Conservation (phyloP, 2,329 filamentous ascomycete species). For the Phyllosticta paracitricarpa region DNA sequence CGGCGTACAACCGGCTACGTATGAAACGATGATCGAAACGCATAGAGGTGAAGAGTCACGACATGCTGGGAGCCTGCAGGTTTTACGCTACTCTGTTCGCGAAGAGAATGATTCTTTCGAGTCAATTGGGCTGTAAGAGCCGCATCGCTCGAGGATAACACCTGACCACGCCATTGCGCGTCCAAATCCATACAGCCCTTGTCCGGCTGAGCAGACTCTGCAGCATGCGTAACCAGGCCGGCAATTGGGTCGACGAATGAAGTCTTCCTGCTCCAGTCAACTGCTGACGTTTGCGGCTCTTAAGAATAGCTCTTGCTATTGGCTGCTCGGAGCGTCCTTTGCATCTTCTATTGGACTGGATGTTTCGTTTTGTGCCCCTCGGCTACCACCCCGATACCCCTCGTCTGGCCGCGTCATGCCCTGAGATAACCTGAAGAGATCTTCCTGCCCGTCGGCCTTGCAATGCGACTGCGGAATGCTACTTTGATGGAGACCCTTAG, state of each 20-base stretch:
- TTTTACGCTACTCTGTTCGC: background rate
- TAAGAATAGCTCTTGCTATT: background rate
- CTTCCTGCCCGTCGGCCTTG: background rate
- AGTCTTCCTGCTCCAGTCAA: background rate
- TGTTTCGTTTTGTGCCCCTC: background rate
- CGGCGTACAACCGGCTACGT: background rate
- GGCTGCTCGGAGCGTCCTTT: background rate
- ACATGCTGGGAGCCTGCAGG: background rate
- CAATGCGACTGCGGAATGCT: background rate
- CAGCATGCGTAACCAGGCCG: background rate
- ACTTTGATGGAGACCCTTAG: background rate
- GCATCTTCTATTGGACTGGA: background rate
- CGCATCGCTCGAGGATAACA: background rate
- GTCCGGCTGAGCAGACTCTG: background rate
- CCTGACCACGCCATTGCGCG: background rate
- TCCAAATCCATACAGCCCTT: background rate
- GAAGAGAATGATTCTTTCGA: background rate
- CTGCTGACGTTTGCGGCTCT: background rate
- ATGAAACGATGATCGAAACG: background rate
- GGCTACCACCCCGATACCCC: background rate
- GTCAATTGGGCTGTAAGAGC: background rate
- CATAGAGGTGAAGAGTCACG: background rate
- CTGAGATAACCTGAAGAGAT: background rate
- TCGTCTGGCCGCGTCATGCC: background rate
- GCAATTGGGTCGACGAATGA: background rate